phyloP scores from a whole-genome alignment of 106 monocot species.

The Amphibolis antarctica region DNA sequence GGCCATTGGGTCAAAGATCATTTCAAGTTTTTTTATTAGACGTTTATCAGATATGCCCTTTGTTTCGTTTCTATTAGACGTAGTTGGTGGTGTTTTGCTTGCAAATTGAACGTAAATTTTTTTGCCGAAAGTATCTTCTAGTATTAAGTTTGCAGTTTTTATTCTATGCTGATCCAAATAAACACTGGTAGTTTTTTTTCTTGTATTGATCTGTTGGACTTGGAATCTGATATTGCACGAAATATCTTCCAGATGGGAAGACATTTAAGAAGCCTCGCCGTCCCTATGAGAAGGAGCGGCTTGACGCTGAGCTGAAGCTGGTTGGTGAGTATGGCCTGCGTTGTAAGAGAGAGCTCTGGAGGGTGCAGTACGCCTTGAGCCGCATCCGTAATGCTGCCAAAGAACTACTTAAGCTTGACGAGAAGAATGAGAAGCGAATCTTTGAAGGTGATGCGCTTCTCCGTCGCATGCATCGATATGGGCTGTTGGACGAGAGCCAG shows the following conservation, averaged over 20 bases:
- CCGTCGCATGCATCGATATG: slow-evolving; percentile 26
- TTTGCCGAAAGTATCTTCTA: too few relatives aligned
- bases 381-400: slow-evolving; percentile 31
- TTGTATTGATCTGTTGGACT: too few relatives aligned
- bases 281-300: slow-evolving; percentile 31
- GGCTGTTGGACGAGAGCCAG: slow-evolving; percentile 28
- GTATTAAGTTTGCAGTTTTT: too few relatives aligned
- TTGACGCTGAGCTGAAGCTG: slow-evolving; percentile 29
- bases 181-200: too few relatives aligned
- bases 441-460: slow-evolving; percentile 32
- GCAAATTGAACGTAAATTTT: too few relatives aligned
- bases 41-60: too few relatives aligned
- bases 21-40: too few relatives aligned
- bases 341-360: slow-evolving; percentile 26
- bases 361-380: slow-evolving; percentile 31
- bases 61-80: too few relatives aligned
- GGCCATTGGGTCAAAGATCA: too few relatives aligned
- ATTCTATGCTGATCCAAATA: too few relatives aligned
- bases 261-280: slow-evolving; percentile 30
- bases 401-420: slow-evolving; percentile 27
- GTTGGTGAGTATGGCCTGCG: slow-evolving; percentile 32
- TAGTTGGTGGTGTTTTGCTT: too few relatives aligned
- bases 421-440: slow-evolving; percentile 28
- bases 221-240: too few relatives aligned
- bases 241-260: slow-evolving; percentile 27